Percentiles rank a stretch among this genome's conserved stretches.
Evolutionary conservation across 2,329 filamentous ascomycete species (phyloP).

Genomic region (Microdochium bolleyi): DNA sequence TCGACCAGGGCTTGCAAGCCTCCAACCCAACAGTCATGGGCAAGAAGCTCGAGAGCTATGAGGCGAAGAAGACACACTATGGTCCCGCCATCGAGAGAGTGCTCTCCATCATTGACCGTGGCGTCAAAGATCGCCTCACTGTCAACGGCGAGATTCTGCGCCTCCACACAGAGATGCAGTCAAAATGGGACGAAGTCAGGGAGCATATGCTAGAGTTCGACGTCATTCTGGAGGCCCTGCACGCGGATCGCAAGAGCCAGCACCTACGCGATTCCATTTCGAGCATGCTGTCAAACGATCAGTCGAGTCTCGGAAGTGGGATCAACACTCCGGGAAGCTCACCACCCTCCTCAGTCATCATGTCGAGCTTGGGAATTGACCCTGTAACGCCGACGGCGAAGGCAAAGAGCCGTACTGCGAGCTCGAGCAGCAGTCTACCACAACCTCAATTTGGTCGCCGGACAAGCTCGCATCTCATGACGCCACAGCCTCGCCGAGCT

Average conservation of each 20-base stretch:
- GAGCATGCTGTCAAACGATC: conserved; percentile 79
- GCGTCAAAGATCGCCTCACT: conserved; percentile 89
- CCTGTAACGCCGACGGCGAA: conserved; percentile 34
- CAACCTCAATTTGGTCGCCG: conserved; percentile 30
- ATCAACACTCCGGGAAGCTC: conserved; percentile 65
- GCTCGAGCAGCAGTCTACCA: conserved; percentile 35
- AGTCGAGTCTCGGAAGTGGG: conserved; percentile 61
- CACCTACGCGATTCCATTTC: conserved; percentile 88
- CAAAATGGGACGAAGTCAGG: conserved; percentile 72
- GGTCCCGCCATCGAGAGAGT: conserved; percentile 88
- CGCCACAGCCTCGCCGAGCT: conserved; percentile 28
- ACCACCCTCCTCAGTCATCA: conserved; percentile 53
- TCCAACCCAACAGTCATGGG: conserved; percentile 61
- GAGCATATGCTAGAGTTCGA: conserved; percentile 73
- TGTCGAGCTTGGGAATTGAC: conserved; percentile 45
- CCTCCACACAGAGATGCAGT: conserved; percentile 76
- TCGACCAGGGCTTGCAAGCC: conserved; percentile 67
- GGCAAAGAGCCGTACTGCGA: conserved; percentile 35
- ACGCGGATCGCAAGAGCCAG: conserved; percentile 54
- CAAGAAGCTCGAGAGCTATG: conserved; percentile 88
- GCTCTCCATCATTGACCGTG: conserved; percentile 85
- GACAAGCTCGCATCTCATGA: conserved; percentile 34
- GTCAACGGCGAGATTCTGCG: conserved; percentile 93
- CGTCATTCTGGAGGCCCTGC: conserved; percentile 63
- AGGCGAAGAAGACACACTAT: conserved; percentile 91